Percentiles rank a stretch among this genome's conserved stretches.
phyloP scores from a whole-genome alignment of 2,329 filamentous ascomycete genomes.

The Scedosporium dehoogii region DNA sequence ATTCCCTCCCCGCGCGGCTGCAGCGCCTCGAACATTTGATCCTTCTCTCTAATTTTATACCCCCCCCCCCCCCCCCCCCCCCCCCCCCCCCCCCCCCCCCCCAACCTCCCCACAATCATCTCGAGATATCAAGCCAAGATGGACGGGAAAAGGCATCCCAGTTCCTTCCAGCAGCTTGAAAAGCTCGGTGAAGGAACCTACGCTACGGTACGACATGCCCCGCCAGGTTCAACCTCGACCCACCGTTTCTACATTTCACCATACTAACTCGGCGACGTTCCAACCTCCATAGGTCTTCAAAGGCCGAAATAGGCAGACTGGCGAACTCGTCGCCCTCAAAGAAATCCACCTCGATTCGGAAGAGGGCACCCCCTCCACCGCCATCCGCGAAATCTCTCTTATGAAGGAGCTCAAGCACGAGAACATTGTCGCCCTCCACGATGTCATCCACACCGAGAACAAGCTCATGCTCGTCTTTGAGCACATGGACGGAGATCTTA shows the following conservation, averaged over 20 bases:
- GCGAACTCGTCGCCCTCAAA: constrained; percentile 92
- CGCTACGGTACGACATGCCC: constrained; percentile 62
- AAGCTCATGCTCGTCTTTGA: constrained; percentile 99
- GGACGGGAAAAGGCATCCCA: constrained; percentile 88
- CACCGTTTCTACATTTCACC: neutral
- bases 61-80: constrained; percentile 7
- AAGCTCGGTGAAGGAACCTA: constrained; percentile 98
- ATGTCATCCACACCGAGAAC: constrained; percentile 99
- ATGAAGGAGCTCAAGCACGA: constrained; percentile 99
- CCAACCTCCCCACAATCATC: constrained; percentile 6
- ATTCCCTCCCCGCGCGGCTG: neutral
- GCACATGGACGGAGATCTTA: constrained; percentile 96
- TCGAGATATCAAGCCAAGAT: constrained; percentile 35
- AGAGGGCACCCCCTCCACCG: constrained; percentile 93
- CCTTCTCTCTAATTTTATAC: neutral
- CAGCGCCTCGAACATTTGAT: neutral
- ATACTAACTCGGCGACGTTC: neutral
- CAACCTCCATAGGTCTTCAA: constrained; percentile 70
- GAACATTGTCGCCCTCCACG: constrained; percentile 93
- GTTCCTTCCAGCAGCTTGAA: constrained; percentile 98
- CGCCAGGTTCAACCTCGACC: neutral
- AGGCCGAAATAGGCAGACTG: constrained; percentile 92
- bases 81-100: constrained; percentile 6
- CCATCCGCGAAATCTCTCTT: constrained; percentile 94
- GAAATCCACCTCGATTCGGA: constrained; percentile 98